A percentile compares a stretch with the other conserved stretches of the same genome.
Evolutionary conservation across 345 rosid species (phyloP).

Genomic region (Populus pruinosa): DNA sequence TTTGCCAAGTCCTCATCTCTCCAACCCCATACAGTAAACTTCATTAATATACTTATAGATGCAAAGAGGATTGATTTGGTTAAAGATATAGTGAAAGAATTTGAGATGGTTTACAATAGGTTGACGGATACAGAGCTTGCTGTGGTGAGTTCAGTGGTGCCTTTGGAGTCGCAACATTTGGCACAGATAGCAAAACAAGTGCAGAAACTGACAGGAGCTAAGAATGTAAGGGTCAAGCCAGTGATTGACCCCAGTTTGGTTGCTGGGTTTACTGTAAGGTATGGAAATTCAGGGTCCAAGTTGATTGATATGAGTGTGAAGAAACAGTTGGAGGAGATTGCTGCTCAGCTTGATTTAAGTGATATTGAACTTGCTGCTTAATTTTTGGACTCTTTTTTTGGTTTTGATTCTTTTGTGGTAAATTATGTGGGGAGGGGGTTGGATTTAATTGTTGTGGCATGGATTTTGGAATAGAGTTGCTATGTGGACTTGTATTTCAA

Average conservation of each 20-base stretch:
- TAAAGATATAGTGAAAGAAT: constrained; percentile 68
- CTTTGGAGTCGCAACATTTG: constrained; percentile 66
- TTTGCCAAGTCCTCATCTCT: constrained; percentile 42
- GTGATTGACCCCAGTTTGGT: constrained; percentile 70
- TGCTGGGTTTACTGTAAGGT: constrained; percentile 88
- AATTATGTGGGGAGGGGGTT: background rate
- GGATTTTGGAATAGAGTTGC: background rate
- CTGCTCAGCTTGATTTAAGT: constrained; percentile 70
- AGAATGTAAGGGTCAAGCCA: constrained; percentile 84
- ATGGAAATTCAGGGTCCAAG: constrained; percentile 72
- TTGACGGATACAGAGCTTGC: constrained; percentile 75
- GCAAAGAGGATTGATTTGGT: constrained; percentile 54
- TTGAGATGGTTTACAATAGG: constrained; percentile 61
- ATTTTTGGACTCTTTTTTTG: background rate
- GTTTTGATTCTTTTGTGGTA: background rate
- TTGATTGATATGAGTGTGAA: constrained; percentile 91
- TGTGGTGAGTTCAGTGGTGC: constrained; percentile 77
- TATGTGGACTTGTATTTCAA: background rate
- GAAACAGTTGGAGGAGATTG: constrained; percentile 90
- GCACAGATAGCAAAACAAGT: constrained; percentile 91
- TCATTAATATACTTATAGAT: constrained; percentile 66
- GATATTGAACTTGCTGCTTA: constrained; percentile 61
- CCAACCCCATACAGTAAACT: constrained; percentile 59
- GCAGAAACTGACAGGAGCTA: constrained; percentile 82
- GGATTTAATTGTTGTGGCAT: background rate